Evolutionary conservation across 345 rosid species (phyloP).

Genomic region (Euphorbia lathyris): DNA sequence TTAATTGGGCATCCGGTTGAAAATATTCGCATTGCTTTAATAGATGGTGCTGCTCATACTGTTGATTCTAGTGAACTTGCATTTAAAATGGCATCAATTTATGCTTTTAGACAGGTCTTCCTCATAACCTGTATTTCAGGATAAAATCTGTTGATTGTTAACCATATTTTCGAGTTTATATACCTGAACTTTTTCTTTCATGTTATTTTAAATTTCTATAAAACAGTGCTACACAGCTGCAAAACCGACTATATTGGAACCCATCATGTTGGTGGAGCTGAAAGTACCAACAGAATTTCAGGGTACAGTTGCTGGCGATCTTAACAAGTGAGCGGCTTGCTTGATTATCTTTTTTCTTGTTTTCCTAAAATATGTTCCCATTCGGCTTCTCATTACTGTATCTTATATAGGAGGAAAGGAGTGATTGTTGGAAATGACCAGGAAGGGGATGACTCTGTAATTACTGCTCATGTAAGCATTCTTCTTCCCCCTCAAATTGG

Average conservation of each 20-base stretch:
- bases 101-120: slow-evolving; percentile 87
- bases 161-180: background rate
- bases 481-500: background rate
- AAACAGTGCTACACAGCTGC: slow-evolving; percentile 79
- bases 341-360: background rate
- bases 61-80: slow-evolving; percentile 99
- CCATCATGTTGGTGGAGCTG: slow-evolving; percentile 92
- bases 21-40: slow-evolving; percentile 72
- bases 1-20: slow-evolving; percentile 96
- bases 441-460: slow-evolving; percentile 89
- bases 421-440: slow-evolving; percentile 93
- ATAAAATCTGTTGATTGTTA: background rate
- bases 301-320: slow-evolving; percentile 95
- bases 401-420: slow-evolving; percentile 80
- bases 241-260: slow-evolving; percentile 89
- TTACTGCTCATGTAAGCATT: slow-evolving; percentile 64
- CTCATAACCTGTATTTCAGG: background rate
- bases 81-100: slow-evolving; percentile 91
- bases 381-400: background rate
- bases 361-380: background rate
- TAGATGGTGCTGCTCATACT: slow-evolving; percentile 91
- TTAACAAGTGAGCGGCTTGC: slow-evolving; percentile 66
- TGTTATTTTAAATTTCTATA: slow-evolving; percentile 6
- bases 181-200: background rate
- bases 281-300: slow-evolving; percentile 96